A percentile compares a stretch with the other conserved stretches of the same genome.
These are phyloP conservation scores for Hypoxylon fragiforme DNA, from an alignment of 495 filamentous ascomycete genomes.

Conservation along the genomic window DNA sequence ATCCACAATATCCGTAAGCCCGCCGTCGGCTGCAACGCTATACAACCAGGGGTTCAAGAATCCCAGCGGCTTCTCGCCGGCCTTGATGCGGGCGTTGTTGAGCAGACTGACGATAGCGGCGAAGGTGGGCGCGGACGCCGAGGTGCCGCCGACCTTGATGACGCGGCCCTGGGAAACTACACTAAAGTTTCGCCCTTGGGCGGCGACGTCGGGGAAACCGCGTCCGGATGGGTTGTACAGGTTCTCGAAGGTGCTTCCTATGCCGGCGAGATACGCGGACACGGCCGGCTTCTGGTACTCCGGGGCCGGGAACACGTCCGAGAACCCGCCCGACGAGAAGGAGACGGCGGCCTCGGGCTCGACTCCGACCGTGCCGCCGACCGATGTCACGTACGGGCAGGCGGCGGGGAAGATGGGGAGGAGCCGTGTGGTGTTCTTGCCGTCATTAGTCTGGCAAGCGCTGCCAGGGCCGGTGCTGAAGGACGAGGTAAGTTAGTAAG, in stretches of 20 bases:
- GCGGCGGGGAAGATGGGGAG: constrained; percentile 66
- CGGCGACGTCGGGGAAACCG: constrained; percentile 68
- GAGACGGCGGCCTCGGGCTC: constrained; percentile 61
- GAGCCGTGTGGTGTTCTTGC: constrained; percentile 64
- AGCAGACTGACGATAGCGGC: constrained; percentile 56
- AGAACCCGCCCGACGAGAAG: constrained; percentile 69
- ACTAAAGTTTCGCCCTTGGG: constrained; percentile 58
- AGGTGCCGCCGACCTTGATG: constrained; percentile 50
- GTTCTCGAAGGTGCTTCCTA: constrained; percentile 37
- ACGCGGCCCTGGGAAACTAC: constrained; percentile 49
- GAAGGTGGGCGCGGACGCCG: constrained; percentile 43
- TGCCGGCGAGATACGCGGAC: constrained; percentile 47
- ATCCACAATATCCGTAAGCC: constrained; percentile 60
- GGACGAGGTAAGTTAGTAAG: constrained; percentile 7
- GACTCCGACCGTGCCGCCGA: constrained; percentile 64
- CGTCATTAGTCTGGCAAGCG: constrained; percentile 68
- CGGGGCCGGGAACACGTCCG: constrained; percentile 60
- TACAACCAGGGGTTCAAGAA: constrained; percentile 72
- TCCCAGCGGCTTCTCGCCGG: constrained; percentile 54
- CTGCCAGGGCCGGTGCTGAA: constrained; percentile 62
- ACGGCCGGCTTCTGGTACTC: constrained; percentile 62
- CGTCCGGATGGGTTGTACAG: constrained; percentile 61
- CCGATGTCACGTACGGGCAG: constrained; percentile 72
- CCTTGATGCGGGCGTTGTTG: constrained; percentile 58
- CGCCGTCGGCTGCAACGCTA: constrained; percentile 43